Evolutionary conservation across 352 stramenopile genomes (phyloP).

Genomic region (Pythium coloratum): DNA sequence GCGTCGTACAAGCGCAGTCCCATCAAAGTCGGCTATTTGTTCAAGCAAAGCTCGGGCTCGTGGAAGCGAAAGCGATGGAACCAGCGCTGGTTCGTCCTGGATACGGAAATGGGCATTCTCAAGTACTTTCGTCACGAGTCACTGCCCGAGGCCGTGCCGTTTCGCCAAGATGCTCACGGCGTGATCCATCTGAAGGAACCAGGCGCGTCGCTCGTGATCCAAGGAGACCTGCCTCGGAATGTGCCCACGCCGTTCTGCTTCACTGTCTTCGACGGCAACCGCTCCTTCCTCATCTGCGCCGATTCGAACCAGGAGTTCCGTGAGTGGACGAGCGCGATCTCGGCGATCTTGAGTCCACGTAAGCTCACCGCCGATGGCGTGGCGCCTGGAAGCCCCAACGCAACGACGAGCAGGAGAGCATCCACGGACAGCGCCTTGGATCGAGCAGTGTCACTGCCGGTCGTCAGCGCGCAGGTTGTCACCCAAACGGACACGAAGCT

Average conservation of each 20-base stretch:
- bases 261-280: constrained; percentile 43
- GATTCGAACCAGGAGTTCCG: constrained; percentile 71
- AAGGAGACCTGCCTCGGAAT: constrained; percentile 61
- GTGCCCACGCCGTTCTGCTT: constrained; percentile 86
- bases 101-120: constrained; percentile 57
- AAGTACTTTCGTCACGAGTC: constrained; percentile 78
- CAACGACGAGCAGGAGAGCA: background rate
- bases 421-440: constrained; percentile 16
- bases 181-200: constrained; percentile 46
- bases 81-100: constrained; percentile 80
- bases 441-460: constrained; percentile 1
- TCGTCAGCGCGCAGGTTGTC: background rate
- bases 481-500: background rate
- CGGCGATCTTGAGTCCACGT: constrained; percentile 55
- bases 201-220: constrained; percentile 63
- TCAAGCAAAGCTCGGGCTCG: constrained; percentile 78
- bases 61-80: constrained; percentile 84
- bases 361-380: constrained; percentile 3
- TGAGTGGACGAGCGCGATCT: constrained; percentile 76
- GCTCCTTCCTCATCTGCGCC: constrained; percentile 58
- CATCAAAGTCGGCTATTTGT: constrained; percentile 59
- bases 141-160: constrained; percentile 46
- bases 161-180: constrained; percentile 62
- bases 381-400: background rate
- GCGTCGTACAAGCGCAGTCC: constrained; percentile 14